Evolutionary conservation across 768 basidiomycete genomes (phyloP).

Genomic region (Tricholoma matsutake): DNA sequence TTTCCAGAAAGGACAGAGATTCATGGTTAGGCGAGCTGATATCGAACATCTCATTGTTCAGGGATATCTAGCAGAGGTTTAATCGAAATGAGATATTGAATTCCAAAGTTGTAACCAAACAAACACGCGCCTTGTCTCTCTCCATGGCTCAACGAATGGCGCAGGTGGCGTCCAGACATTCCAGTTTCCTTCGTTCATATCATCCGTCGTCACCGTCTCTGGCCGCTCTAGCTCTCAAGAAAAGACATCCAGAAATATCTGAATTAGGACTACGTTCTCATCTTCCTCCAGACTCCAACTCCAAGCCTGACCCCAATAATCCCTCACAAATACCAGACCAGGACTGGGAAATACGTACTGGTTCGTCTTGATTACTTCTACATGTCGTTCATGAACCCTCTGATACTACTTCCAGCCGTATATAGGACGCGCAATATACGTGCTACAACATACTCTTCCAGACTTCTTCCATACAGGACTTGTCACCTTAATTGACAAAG

Average conservation of each 20-base stretch:
- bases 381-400: neutral
- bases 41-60: constrained; percentile 94
- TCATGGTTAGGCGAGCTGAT: constrained; percentile 83
- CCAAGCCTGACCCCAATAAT: constrained; percentile 21
- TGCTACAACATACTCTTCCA: constrained; percentile 67
- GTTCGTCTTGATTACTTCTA: constrained; percentile 30
- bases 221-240: neutral
- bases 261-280: constrained; percentile 33
- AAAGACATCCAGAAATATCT: constrained; percentile 14
- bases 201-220: neutral
- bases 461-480: constrained; percentile 70
- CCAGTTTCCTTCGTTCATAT: neutral
- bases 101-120: neutral
- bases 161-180: neutral
- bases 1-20: constrained; percentile 86
- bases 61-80: constrained; percentile 89
- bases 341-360: constrained; percentile 79
- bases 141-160: constrained; percentile 2
- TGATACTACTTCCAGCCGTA: constrained; percentile 6
- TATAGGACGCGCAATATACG: constrained; percentile 66
- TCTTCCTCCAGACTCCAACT: constrained; percentile 32
- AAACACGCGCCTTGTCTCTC: neutral
- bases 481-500: constrained; percentile 49
- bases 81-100: neutral
- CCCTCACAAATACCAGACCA: constrained; percentile 52